Conservation (phyloP, 1,139 yeast genomes). For the Hemisphaericaspora xylofermentans region DNA sequence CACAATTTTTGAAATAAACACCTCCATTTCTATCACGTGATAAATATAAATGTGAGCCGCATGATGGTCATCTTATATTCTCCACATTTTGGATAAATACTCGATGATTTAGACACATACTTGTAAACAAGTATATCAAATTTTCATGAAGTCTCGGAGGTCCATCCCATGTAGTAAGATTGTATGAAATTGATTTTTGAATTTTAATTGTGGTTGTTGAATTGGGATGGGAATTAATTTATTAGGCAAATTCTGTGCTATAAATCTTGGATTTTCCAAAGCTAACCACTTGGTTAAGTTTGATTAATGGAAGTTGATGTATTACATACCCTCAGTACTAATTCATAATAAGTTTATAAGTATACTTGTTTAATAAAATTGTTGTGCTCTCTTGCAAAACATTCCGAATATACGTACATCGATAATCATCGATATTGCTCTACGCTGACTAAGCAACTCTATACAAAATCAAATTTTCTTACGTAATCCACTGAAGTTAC, state of each 20-base stretch:
- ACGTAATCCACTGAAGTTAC: slow-evolving; percentile 22
- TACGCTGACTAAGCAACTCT: slow-evolving; percentile 17
- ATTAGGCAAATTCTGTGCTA: too few species aligned
- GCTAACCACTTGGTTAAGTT: too few species aligned
- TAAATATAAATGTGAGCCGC: slow-evolving; percentile 32
- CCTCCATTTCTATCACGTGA: neutral
- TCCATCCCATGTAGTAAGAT: too few species aligned
- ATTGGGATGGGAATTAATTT: too few species aligned
- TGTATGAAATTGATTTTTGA: too few species aligned
- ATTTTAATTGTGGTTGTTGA: too few species aligned
- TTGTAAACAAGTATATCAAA: slow-evolving; percentile 6
- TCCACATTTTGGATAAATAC: slow-evolving; percentile 6
- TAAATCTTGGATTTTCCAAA: too few species aligned
- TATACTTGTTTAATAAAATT: neutral
- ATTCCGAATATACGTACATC: neutral
- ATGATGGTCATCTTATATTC: slow-evolving; percentile 34
- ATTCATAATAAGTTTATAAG: slow-evolving; percentile 4
- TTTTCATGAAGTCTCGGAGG: neutral
- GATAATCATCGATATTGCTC: neutral
- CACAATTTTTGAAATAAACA: neutral
- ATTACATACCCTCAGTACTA: too few species aligned
- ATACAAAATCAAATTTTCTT: slow-evolving; percentile 13
- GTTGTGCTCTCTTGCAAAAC: neutral
- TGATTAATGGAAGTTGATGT: too few species aligned
- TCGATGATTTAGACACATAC: slow-evolving; percentile 6